A percentile compares a stretch with the other conserved stretches of the same genome.
Evolutionary conservation across 306 rosid species (phyloP).

Genomic region (Biancaea sappan): DNA sequence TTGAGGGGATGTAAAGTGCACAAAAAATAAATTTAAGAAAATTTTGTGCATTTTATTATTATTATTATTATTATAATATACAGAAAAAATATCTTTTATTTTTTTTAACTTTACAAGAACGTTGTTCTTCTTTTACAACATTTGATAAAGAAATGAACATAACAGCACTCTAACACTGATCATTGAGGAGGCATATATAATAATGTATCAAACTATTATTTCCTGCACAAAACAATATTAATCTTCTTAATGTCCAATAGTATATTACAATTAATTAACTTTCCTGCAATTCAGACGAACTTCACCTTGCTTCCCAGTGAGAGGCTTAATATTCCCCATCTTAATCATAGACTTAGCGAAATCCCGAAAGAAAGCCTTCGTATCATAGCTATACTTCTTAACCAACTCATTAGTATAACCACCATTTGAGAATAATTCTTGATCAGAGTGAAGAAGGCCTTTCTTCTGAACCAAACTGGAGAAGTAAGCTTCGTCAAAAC

Average conservation of each 20-base stretch:
- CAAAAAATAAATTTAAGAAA: too few species aligned
- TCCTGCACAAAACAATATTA: too few species aligned
- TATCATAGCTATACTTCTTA: conserved; percentile 26
- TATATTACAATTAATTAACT: conserved; percentile 37
- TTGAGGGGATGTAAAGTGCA: too few species aligned
- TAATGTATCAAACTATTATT: too few species aligned
- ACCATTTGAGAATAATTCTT: conserved; percentile 42
- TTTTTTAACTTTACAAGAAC: too few species aligned
- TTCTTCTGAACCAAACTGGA: conserved; percentile 25
- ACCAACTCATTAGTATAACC: conserved; percentile 40
- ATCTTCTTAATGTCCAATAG: too few species aligned
- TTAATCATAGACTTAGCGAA: conserved; percentile 48
- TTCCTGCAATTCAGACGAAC: conserved; percentile 50
- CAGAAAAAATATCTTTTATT: too few species aligned
- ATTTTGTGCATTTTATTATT: too few species aligned
- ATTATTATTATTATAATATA: too few species aligned
- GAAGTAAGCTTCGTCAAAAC: conserved; percentile 36
- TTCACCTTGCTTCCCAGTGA: conserved; percentile 45
- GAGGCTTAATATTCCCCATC: conserved; percentile 59
- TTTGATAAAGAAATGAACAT: neutral
- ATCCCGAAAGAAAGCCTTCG: conserved; percentile 20
- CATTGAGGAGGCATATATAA: neutral
- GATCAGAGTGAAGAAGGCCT: conserved; percentile 59
- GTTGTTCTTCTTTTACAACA: neutral
- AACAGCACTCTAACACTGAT: neutral